These are phyloP conservation scores for Lodderomyces orthopsilosis DNA, from an alignment of 1,139 yeast species.

Conservation along the genomic window DNA sequence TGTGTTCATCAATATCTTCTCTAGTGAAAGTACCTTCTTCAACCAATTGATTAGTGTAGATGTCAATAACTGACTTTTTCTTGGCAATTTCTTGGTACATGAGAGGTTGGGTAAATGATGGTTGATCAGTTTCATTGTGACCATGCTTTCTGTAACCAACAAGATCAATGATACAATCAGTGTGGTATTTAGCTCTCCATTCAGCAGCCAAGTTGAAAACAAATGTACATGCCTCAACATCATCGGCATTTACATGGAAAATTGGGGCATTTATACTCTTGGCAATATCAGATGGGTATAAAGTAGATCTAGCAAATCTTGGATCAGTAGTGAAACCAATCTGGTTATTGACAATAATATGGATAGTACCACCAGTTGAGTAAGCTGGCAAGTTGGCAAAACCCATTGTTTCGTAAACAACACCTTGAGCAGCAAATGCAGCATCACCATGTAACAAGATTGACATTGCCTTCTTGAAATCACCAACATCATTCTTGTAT, in stretches of 20 bases:
- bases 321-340: constrained; percentile 99
- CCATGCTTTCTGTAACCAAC: constrained; percentile 99
- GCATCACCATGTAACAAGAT: constrained; percentile 98
- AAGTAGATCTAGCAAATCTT: constrained; percentile 94
- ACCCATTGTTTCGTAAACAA: constrained; percentile 97
- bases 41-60: constrained; percentile 75
- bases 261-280: constrained; percentile 96
- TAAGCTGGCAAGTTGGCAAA: constrained; percentile 89
- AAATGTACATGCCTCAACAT: constrained; percentile 88
- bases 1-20: constrained; percentile 92
- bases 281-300: constrained; percentile 97
- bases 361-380: constrained; percentile 98
- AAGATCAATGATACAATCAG: constrained; percentile 93
- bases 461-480: constrained; percentile 83
- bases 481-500: constrained; percentile 81
- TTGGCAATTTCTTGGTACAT: constrained; percentile 91
- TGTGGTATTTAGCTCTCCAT: constrained; percentile 95
- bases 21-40: constrained; percentile 85
- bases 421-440: constrained; percentile 98
- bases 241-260: constrained; percentile 98
- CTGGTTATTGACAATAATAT: constrained; percentile 94
- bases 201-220: constrained; percentile 96
- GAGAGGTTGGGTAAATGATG: constrained; percentile 95
- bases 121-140: constrained; percentile 99
- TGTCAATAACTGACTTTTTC: constrained; percentile 84